Evolutionary conservation across 2,329 filamentous ascomycete genomes (phyloP).

Genomic region (Beauveria bassiana): DNA sequence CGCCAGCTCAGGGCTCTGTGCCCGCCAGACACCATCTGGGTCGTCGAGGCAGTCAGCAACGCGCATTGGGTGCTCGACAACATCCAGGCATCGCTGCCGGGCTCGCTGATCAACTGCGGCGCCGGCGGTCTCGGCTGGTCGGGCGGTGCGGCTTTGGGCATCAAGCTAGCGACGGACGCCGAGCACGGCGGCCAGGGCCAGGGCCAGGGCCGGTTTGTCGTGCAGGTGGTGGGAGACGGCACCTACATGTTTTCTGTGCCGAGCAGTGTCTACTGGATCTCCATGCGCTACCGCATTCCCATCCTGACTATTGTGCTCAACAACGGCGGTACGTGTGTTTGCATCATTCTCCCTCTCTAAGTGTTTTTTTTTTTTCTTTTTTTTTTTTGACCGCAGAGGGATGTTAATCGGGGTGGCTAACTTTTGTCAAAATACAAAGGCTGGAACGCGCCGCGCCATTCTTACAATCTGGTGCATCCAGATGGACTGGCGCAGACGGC

Average conservation of each 20-base stretch:
- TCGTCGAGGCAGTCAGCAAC: slow-evolving; percentile 71
- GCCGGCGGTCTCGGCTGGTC: slow-evolving; percentile 77
- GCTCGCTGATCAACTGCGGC: slow-evolving; percentile 74
- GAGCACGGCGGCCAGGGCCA: slow-evolving; percentile 38
- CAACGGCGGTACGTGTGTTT: slow-evolving; percentile 38
- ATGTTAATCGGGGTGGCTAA: slow-evolving; percentile 10
- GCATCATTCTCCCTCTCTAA: neutral
- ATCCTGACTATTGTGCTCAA: slow-evolving; percentile 48
- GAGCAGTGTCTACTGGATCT: slow-evolving; percentile 49
- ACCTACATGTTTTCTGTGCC: slow-evolving; percentile 49
- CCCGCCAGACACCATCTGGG: slow-evolving; percentile 56
- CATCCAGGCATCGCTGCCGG: slow-evolving; percentile 57
- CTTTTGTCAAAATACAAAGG: slow-evolving; percentile 1
- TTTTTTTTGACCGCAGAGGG: no score
- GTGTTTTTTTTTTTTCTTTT: no score
- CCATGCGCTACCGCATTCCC: slow-evolving; percentile 45
- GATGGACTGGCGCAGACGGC: slow-evolving; percentile 46
- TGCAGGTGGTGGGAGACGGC: slow-evolving; percentile 51
- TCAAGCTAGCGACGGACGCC: slow-evolving; percentile 57
- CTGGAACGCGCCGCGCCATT: slow-evolving; percentile 54
- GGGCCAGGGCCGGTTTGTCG: slow-evolving; percentile 41
- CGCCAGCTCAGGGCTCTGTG: slow-evolving; percentile 24
- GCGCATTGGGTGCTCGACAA: slow-evolving; percentile 62
- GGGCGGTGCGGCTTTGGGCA: slow-evolving; percentile 65
- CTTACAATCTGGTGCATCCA: slow-evolving; percentile 50